phyloP scores from a whole-genome alignment of 495 filamentous ascomycete species.

The Aspergillus saccharolyticus region DNA sequence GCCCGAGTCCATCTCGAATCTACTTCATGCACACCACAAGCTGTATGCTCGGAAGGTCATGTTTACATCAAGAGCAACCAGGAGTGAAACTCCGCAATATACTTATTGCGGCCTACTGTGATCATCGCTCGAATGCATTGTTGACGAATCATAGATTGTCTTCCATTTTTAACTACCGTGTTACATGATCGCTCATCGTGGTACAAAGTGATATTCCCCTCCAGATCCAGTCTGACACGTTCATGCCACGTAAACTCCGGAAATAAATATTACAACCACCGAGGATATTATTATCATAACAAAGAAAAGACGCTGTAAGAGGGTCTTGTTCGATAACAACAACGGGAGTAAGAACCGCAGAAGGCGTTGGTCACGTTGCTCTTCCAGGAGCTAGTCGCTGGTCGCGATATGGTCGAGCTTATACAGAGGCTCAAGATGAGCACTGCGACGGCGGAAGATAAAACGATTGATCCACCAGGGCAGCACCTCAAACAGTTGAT shows the following conservation, averaged over 20 bases:
- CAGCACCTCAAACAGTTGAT: constrained; percentile 60
- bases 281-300: neutral
- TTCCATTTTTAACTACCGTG: neutral
- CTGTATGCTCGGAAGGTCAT: too few relatives aligned
- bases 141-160: constrained; percentile 1
- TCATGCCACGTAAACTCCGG: neutral
- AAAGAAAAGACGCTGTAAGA: neutral
- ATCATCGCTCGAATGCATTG: neutral
- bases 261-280: neutral
- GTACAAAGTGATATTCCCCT: neutral
- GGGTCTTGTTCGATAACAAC: neutral
- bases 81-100: neutral
- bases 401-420: constrained; percentile 43
- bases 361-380: neutral
- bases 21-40: too few relatives aligned
- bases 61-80: neutral
- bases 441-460: constrained; percentile 52
- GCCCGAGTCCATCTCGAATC: neutral
- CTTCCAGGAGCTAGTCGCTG: neutral
- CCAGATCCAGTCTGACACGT: neutral
- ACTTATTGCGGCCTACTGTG: neutral
- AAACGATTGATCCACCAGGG: constrained; percentile 68
- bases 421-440: constrained; percentile 59
- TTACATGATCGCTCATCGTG: neutral
- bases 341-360: neutral